A percentile compares a stretch with the other conserved stretches of the same genome.
Evolutionary conservation across 1,139 yeast species (phyloP).

Genomic region (Kurtzmaniella quercitrusa): DNA sequence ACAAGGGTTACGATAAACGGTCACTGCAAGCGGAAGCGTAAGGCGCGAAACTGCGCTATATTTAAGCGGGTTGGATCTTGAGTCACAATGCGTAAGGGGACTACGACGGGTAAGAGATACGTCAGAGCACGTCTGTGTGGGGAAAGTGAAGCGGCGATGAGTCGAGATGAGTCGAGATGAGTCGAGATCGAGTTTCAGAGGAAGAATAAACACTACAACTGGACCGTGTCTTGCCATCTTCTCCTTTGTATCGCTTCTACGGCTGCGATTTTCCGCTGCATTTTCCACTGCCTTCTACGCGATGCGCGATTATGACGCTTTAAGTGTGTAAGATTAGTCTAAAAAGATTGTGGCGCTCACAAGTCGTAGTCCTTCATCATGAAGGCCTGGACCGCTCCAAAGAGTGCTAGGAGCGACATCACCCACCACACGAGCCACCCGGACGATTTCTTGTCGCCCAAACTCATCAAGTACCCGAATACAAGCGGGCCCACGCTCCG

Average conservation of each 20-base stretch:
- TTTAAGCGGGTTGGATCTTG: background rate
- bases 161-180: no score
- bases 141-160: no score
- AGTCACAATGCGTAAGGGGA: background rate
- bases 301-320: background rate
- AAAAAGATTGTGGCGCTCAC: background rate
- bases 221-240: no score
- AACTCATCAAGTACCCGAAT: conserved; percentile 56
- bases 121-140: no score
- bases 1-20: no score
- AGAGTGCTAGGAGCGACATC: conserved; percentile 32
- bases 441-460: conserved; percentile 34
- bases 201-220: no score
- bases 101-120: no score
- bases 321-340: background rate
- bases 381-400: conserved; percentile 29
- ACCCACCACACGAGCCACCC: conserved; percentile 53
- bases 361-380: conserved; percentile 29
- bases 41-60: background rate
- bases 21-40: background rate
- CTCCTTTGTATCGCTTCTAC: no score
- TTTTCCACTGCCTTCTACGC: no score
- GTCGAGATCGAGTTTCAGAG: no score
- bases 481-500: conserved; percentile 21
- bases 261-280: no score